These are phyloP conservation scores for Aspergillus luchuensis DNA, from an alignment of 2,329 filamentous ascomycete genomes.

Conservation along the genomic window DNA sequence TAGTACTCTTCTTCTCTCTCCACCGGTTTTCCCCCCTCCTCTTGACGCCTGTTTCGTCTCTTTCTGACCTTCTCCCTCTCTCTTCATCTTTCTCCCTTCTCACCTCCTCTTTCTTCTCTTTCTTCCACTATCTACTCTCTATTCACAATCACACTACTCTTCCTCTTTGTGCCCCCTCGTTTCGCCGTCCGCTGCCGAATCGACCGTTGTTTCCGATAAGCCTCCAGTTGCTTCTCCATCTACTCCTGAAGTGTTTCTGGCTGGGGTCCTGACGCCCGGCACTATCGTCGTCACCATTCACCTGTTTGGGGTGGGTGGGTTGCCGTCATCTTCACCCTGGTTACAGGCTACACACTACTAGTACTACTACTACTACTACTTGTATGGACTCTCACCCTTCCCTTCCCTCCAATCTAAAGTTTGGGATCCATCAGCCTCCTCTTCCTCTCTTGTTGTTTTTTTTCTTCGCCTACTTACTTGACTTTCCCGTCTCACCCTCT, in stretches of 20 bases:
- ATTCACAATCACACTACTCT: not conserved
- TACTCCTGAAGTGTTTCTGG: not conserved
- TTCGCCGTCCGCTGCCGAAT: conserved; percentile 24
- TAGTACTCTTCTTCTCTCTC: not conserved
- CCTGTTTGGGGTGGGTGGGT: conserved; percentile 14
- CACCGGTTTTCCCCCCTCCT: not conserved
- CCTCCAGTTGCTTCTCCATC: conserved; percentile 20
- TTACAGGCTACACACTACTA: not conserved
- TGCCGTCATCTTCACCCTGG: conserved; percentile 16
- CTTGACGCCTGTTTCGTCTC: not conserved
- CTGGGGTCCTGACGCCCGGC: conserved; percentile 11
- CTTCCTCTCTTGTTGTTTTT: conserved; percentile 11
- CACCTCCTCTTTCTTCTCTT: not conserved
- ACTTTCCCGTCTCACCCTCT: conserved; percentile 1
- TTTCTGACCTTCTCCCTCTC: not conserved
- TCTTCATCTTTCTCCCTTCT: not conserved
- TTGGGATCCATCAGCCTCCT: conserved; percentile 12
- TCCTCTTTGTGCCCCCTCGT: conserved; percentile 23
- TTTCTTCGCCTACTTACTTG: conserved; percentile 11
- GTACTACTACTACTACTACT: not conserved
- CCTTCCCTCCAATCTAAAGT: not conserved
- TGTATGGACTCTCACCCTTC: conserved; percentile 2
- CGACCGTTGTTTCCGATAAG: conserved; percentile 38
- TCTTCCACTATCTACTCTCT: not conserved
- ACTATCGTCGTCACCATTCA: conserved; percentile 23